Percentiles rank a stretch among this genome's conserved stretches.
Evolutionary conservation across 805 yeast genomes (phyloP).

Genomic region (Pichia phayaonensis): DNA sequence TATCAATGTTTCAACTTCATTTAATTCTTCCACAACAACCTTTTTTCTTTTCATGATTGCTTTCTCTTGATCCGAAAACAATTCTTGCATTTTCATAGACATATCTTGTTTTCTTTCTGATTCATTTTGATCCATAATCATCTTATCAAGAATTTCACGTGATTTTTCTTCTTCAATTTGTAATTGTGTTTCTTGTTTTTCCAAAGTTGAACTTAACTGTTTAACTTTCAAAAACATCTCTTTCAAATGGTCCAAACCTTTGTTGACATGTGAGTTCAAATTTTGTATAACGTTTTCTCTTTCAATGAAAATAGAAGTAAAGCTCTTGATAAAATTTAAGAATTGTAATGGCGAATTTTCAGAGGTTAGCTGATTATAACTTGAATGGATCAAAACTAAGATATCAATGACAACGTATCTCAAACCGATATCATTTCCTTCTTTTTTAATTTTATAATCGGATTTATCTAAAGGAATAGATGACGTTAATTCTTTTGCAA

Average conservation of each 20-base stretch:
- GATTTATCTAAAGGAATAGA: constrained; percentile 47
- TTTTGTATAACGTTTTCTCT: constrained; percentile 48
- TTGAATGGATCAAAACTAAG: constrained; percentile 40
- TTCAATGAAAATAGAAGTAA: constrained; percentile 33
- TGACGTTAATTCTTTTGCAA: constrained; percentile 31
- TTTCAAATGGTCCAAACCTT: constrained; percentile 65
- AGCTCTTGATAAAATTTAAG: constrained; percentile 40
- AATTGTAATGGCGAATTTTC: constrained; percentile 46
- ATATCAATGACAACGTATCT: constrained; percentile 39
- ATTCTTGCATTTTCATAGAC: constrained; percentile 65
- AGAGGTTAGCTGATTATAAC: not conserved
- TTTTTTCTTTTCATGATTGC: constrained; percentile 48
- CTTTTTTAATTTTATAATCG: constrained; percentile 30
- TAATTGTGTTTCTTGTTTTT: constrained; percentile 44
- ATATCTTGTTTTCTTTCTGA: constrained; percentile 88
- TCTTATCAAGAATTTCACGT: constrained; percentile 56
- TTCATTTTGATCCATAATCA: constrained; percentile 82
- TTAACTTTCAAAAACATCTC: constrained; percentile 73
- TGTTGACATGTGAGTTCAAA: constrained; percentile 61
- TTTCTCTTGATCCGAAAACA: constrained; percentile 58
- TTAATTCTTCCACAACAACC: constrained; percentile 56
- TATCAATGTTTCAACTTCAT: constrained; percentile 76
- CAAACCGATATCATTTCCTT: constrained; percentile 8
- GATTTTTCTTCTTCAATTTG: constrained; percentile 60
- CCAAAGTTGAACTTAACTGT: constrained; percentile 45